Conservation (phyloP, 1,139 yeast species). For the Hyphopichia khmerensis region DNA sequence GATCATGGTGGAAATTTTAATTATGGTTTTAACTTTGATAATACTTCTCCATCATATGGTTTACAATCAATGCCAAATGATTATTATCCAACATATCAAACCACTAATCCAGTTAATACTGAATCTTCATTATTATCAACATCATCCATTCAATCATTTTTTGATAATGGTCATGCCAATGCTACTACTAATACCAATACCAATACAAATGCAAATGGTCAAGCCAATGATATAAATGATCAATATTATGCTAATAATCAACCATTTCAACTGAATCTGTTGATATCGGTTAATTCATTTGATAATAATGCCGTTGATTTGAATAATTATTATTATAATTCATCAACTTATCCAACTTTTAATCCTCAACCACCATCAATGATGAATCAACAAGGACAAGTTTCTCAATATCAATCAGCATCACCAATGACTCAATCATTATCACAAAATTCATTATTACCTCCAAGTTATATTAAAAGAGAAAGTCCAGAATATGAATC, state of each 20-base stretch:
- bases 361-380: neutral
- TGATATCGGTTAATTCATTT: slow-evolving; percentile 3
- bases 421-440: neutral
- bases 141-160: neutral
- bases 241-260: too few species aligned
- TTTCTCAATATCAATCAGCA: neutral
- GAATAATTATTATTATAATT: neutral
- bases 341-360: neutral
- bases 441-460: neutral
- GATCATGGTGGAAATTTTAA: neutral
- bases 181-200: too few species aligned
- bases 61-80: neutral
- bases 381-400: neutral
- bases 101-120: neutral
- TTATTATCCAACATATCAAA: neutral
- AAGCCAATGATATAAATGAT: too few species aligned
- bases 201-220: too few species aligned
- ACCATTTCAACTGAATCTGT: neutral
- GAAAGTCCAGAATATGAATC: slow-evolving; percentile 4
- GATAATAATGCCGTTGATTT: neutral
- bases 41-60: neutral
- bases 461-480: slow-evolving; percentile 1
- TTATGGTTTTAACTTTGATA: neutral
- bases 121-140: slow-evolving; percentile 3
- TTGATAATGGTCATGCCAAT: too few species aligned